Percentiles rank a stretch among this genome's conserved stretches.
phyloP scores from a whole-genome alignment of 768 basidiomycete genomes.

The Agrocybe chaxingu region DNA sequence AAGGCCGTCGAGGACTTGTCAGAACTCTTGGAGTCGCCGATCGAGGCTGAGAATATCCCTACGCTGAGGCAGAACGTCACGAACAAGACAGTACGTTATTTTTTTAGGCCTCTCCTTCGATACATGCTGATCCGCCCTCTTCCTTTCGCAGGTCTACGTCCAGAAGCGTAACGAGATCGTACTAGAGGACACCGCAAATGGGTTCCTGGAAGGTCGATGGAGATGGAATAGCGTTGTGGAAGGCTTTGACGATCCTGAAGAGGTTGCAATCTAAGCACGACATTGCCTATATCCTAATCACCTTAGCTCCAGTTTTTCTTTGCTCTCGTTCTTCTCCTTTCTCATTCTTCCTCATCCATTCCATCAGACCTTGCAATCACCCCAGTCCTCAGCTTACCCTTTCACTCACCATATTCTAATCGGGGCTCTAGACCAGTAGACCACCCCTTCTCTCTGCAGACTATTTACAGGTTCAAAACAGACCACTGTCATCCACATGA shows the following conservation, averaged over 20 bases:
- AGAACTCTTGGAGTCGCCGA: constrained; percentile 87
- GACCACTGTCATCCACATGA: too few species aligned
- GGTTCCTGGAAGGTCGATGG: constrained; percentile 86
- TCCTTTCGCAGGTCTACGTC: constrained; percentile 74
- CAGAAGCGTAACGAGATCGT: constrained; percentile 95
- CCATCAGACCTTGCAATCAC: too few species aligned
- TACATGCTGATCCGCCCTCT: background rate
- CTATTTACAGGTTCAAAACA: too few species aligned
- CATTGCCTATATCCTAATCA: too few species aligned
- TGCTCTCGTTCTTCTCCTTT: too few species aligned
- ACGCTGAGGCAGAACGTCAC: constrained; percentile 88
- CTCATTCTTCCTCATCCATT: too few species aligned
- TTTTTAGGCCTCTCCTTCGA: background rate
- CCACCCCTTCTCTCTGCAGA: too few species aligned
- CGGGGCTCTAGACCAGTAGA: too few species aligned
- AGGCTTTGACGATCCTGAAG: constrained; percentile 60
- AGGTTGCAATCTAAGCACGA: background rate
- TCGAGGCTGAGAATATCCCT: constrained; percentile 82
- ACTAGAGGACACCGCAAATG: constrained; percentile 89
- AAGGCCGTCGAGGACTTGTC: constrained; percentile 93
- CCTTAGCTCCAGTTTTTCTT: too few species aligned
- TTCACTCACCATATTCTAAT: too few species aligned
- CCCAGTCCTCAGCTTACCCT: too few species aligned
- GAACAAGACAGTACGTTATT: constrained; percentile 77
- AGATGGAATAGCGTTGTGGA: constrained; percentile 72